Base-by-base conservation (phyloP, 2,329 filamentous ascomycete genomes). In the Colletotrichum salicis region DNA sequence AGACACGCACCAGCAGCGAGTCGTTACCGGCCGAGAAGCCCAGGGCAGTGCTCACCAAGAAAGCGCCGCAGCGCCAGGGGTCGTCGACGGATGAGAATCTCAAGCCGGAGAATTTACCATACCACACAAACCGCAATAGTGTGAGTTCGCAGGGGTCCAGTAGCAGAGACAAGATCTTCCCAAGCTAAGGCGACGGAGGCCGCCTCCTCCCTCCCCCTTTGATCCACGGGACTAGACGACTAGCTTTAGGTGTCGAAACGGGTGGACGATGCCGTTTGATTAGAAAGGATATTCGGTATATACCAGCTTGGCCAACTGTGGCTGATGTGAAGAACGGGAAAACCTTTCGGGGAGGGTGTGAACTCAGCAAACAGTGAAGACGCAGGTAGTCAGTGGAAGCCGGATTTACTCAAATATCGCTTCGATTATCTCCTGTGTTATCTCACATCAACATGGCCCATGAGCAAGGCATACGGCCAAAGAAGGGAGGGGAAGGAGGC, bases 1-100 rank as follows among this genome's bases (percentile, higher is more conserved):
- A 86, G 76, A 79, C 74, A 63, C 81, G 83, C 31, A 79, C 78
- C 31, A 82, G 76, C 70, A 83, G 79, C 75, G 83, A 84, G 19
- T 37, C 51, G 70, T n/a, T 73, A 27, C 64, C 74, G 41, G 58
- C 67, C 24, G 82, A 84, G 63, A 82, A 78, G 66, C 73, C 79
- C 1, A 81, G 79, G 66, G 76, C 77, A 2, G 76, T 84, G 11
- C 78, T 84, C 22, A 81, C 79, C 55, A 85, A 84, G 76, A 83
- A 81, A 64, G 76, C 76, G n/a, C 76, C 77, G 4, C 77, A 79
- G 33, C 75, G 78, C n/a, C 76, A 78, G 51, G 81, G 77, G 71
- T 66, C 68, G 3, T 74, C 72, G 22, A 60, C 68, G n/a, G 73
- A 73, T 19, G 71, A 58, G 11, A 62, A 71, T 27, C 11, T 19